A percentile compares a stretch with the other conserved stretches of the same genome.
phyloP scores from a whole-genome alignment of 768 basidiomycete species.

The Dacryopinax spathularia region DNA sequence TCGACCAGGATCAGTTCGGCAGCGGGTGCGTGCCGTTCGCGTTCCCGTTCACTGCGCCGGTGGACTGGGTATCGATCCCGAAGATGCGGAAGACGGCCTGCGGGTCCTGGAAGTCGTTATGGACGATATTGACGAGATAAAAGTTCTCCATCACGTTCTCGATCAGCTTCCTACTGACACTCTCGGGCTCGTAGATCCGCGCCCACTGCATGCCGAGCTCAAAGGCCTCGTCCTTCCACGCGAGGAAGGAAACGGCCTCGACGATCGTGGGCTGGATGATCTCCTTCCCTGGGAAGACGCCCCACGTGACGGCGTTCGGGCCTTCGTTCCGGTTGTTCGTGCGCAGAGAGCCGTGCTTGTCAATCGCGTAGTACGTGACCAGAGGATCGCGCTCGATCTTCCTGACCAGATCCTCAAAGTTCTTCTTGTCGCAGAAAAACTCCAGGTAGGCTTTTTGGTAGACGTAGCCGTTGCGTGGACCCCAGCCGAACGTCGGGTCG shows the following conservation, averaged over 20 bases:
- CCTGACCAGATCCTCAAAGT: constrained; percentile 56
- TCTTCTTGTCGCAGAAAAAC: constrained; percentile 72
- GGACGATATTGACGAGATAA: constrained; percentile 87
- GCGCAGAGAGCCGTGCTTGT: constrained; percentile 82
- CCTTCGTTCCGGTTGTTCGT: constrained; percentile 93
- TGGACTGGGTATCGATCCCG: constrained; percentile 19
- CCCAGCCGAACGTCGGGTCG: constrained; percentile 83
- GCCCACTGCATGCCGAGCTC: constrained; percentile 90
- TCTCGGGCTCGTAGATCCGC: constrained; percentile 62
- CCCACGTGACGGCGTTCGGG: constrained; percentile 98
- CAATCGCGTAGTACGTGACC: constrained; percentile 95
- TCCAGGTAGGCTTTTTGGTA: constrained; percentile 98
- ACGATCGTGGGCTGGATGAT: constrained; percentile 93
- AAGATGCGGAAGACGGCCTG: constrained; percentile 81
- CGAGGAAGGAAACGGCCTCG: constrained; percentile 95
- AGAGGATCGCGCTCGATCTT: constrained; percentile 75
- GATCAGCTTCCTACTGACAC: constrained; percentile 62
- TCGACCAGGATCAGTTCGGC: neutral
- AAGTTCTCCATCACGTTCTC: constrained; percentile 62
- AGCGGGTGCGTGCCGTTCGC: neutral
- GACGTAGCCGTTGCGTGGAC: constrained; percentile 81
- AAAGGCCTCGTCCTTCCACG: constrained; percentile 97
- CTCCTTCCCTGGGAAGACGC: constrained; percentile 94
- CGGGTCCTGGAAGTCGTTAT: constrained; percentile 82
- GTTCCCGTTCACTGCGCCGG: neutral